Evolutionary conservation across 2,329 filamentous ascomycete genomes (phyloP), one percentile per base, ranked within the genome.

Genomic region (Thielaviopsis ethacetica): DNA sequence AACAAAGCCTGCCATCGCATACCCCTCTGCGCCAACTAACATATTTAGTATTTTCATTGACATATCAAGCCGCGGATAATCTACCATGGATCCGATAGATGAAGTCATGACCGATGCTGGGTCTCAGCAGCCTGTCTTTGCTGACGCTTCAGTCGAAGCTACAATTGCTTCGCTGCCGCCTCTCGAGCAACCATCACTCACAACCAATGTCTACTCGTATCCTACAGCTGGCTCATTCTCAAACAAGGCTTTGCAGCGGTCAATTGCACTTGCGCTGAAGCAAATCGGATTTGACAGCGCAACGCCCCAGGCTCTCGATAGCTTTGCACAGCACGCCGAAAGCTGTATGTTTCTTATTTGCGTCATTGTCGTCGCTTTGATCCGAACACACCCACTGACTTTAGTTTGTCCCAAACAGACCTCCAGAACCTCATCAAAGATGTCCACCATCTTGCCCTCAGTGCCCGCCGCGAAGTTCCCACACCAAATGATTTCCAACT

Each of bases 201-300:
- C 9, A 15, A 3, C 54, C 5, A 38, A 52, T 19, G 44, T 41
- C n/a, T 7, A 53, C 19, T 49, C 58, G 2, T 34, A 27, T 21
- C 52, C 49, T n/a, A 53, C 54, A 34, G 27, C 56, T 17, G 52
- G 55, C 19, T 50, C 53, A 21, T 51, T 62, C 24, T 54, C 70
- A n/a, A 69, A 72, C 56, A 65, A 67, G 49, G 72, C 75, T 1
- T 69, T 85, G 26, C 73, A 75, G 53, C 76, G 80, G 56, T 77
- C 79, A 12, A 77, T 84, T 59, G 76, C 75, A 0, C 66, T 83
- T 59, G 75, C 75, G 2, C 67, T 84, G 27, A 69, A 77, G 50
- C 76, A 82, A 62, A 76, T 83, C 44, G 82, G 82, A 27, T 85
- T 84, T 63, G 72, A 76, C 30, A 71, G 72, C 26, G 76, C 80